Evolutionary conservation across 306 rosid genomes (phyloP), one percentile per base, ranked within the genome.

Genomic region (Prosopis cineraria): DNA sequence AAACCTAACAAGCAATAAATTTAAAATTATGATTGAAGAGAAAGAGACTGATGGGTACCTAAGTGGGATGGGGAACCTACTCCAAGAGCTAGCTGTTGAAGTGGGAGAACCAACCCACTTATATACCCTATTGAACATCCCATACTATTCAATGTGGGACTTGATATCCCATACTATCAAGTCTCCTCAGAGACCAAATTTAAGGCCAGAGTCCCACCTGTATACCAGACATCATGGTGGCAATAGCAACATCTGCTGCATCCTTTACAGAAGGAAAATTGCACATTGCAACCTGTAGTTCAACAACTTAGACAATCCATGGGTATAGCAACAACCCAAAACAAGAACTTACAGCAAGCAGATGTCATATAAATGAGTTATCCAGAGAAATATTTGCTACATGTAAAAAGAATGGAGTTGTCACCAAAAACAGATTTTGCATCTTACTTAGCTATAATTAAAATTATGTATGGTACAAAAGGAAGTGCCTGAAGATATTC

Each of bases 221-320:
- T 89, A 95, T 91, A 65, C 98, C 97, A 72, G 93, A 91, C 87
- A 84, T 86, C 98, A 95, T 92, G 8, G 97, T 86, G 53, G 98
- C 90, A 78, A 92, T 91, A 83, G 98, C 96, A 78, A 91, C 98
- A 89, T 92, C 93, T 68, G 98, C 97, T 36, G 98, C 98, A 83
- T 91, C 93, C 87, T 95, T 95, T 75, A 91, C 75, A 29, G 98
- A 84, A 83, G 96, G 97, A 60, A 95, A 93, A 86, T 91, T 92
- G 89, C 98, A 95, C 98, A 91, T 89, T 68, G 98, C 98, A 87
- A 91, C 98, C 97, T 94, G 90, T 79, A 79, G 79, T 76, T 69
- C 39, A 73, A 75, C 68, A 53, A 53, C 39, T 73, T 72, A 73
- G 73, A 70, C 34, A 79, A 73, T 68, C 36, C 53, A 50, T 72